Conservation (phyloP, 2,329 filamentous ascomycete species). For the Leptographium procerum region DNA sequence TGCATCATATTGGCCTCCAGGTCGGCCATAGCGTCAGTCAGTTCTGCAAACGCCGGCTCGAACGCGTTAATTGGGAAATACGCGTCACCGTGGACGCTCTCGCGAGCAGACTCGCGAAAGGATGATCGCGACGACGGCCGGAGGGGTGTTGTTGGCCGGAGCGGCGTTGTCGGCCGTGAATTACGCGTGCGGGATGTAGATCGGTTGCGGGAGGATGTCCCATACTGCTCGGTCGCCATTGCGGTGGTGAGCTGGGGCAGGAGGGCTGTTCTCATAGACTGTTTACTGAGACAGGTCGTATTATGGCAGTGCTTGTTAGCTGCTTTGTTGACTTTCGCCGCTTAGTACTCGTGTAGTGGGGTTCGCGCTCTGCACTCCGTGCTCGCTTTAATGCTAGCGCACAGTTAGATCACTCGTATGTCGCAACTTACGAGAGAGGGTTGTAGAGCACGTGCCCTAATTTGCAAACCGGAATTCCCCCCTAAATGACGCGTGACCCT, state of each 20-base stretch:
- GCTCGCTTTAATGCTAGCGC: neutral
- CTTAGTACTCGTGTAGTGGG: neutral
- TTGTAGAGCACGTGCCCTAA: neutral
- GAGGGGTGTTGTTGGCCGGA: slow-evolving; percentile 86
- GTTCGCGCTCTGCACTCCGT: neutral
- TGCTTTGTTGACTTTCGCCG: neutral
- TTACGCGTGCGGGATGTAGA: slow-evolving; percentile 51
- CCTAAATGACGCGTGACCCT: neutral
- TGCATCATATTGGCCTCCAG: slow-evolving; percentile 97
- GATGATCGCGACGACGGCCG: slow-evolving; percentile 83
- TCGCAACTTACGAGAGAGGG: neutral
- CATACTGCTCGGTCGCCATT: neutral
- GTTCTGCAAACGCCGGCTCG: slow-evolving; percentile 84
- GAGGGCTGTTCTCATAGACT: neutral
- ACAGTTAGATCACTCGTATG: neutral
- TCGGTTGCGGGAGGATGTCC: slow-evolving; percentile 20
- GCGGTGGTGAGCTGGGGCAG: neutral
- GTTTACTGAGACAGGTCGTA: neutral
- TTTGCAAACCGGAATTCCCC: neutral
- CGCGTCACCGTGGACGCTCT: slow-evolving; percentile 38
- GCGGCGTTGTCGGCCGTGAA: slow-evolving; percentile 80
- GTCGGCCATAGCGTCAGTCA: slow-evolving; percentile 88
- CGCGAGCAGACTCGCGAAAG: slow-evolving; percentile 63
- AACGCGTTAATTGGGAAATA: slow-evolving; percentile 67
- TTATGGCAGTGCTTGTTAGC: neutral